Conservation (phyloP, 108 stramenopile species). For the Nitzschia putrida region DNA sequence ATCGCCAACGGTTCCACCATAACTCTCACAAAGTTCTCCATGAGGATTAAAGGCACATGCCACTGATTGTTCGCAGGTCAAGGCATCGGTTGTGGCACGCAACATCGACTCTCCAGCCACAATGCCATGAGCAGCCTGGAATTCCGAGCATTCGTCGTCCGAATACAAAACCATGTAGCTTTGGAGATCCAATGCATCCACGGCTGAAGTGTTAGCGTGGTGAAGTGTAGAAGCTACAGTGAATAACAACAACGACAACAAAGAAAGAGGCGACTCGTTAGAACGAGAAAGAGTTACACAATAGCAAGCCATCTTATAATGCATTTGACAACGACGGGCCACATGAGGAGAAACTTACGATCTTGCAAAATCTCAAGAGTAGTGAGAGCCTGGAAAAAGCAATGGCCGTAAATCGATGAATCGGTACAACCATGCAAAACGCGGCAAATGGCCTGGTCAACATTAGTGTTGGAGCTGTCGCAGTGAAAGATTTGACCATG, state of each 20-base stretch:
- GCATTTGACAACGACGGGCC: neutral
- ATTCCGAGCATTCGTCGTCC: neutral
- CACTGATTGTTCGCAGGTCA: neutral
- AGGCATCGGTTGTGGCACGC: neutral
- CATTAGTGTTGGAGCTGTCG: neutral
- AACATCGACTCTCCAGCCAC: neutral
- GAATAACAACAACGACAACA: neutral
- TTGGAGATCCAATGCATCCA: neutral
- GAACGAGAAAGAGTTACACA: too few relatives aligned
- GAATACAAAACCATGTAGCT: conserved; percentile 1
- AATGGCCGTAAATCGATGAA: neutral
- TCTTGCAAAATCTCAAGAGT: neutral
- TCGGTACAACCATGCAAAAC: neutral
- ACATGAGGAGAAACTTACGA: neutral
- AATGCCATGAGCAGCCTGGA: neutral
- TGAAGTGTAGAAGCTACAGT: neutral
- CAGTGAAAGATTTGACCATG: neutral
- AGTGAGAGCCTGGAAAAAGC: neutral
- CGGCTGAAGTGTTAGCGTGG: neutral
- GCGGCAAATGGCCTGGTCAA: neutral
- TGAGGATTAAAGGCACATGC: neutral
- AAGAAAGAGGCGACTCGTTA: too few relatives aligned
- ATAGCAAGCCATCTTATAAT: too few relatives aligned
- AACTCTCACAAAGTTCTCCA: neutral
- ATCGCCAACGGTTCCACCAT: neutral